Evolutionary conservation across 352 stramenopile species (phyloP), one percentile per base, ranked within the genome.

Genomic region (Phytophthora idaei): DNA sequence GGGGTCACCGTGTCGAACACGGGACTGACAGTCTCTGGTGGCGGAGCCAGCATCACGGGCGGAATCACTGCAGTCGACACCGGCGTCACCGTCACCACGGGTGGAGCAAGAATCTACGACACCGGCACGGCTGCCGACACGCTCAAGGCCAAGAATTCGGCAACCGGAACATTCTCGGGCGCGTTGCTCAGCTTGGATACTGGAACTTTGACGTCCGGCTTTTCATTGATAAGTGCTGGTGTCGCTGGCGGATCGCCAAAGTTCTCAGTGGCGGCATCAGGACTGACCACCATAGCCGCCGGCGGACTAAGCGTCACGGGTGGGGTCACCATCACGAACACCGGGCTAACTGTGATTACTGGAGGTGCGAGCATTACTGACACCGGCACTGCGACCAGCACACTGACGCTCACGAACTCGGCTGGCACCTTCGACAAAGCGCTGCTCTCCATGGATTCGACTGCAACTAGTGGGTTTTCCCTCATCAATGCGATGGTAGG

Each of bases 401-500:
- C 62, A 4, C 48, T 69, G 15, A 34, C 45, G 21, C 25, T 69
- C 28, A 37, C 8, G 11, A 69, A 69, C 29, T 49, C 53, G 3
- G 39, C 47, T n/a, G 25, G n/a, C 9, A 21, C 9, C 6, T 69
- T 64, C n/a, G 46, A 46, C 12, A 44, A 58, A 36, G 61, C 61
- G 3, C 8, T 69, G 7, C 29, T 69, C 6, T 42, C 28, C 4
- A 58, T 58, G 42, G 63, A 63, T 3, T 49, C 56, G 41, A 80
- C 63, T 11, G 57, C 44, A 47, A 48, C 17, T 29, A 51, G 4
- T 45, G 14, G 5, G 0, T 61, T 49, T 34, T 57, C 51, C 2
- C 4, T 64, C 56, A 69, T 66, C 25, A 47, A 64, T 14, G 54
- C 57, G 10, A 69, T 57, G 15, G 49, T 61, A 5, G 55, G 56